Base-by-base conservation (phyloP, 345 rosid species). In the Aegle marmelos region DNA sequence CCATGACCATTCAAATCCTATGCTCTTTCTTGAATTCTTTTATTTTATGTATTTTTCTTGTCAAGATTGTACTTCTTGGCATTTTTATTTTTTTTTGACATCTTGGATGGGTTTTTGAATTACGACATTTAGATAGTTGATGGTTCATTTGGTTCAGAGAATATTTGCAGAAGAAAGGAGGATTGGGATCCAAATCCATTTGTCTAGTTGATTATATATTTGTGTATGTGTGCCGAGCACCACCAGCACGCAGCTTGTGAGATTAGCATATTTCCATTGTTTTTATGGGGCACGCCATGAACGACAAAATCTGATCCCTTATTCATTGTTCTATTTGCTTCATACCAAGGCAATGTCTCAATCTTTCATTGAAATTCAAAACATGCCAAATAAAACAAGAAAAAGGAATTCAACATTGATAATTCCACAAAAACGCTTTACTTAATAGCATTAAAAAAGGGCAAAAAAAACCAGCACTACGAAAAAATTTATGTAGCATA, bases 111-210 rank as follows among this genome's bases (percentile, higher is more conserved):
- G 5, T 45, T 45, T 45, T 45, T 13, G 50, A 45, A 45, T 45
- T 45, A 45, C 17, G 17, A 13, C 48, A 14, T 45, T 21, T 45
- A 33, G 48, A n/a, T 4, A n/a, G 9, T 30, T 74, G 60, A 63
- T 22, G 57, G 59, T 48, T 75, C 78, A 74, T 28, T 39, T 45
- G 70, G 58, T 68, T 48, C 60, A 24, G 62, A 50, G 80, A 78
- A 78, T 70, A 78, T 70, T 71, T 72, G 30, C 64, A 62, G 71
- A 64, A 71, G 63, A 61, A 71, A 71, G 27, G 28, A 7, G 72
- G n/a, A 27, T 54, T 53, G n/a, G 41, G 41, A 62, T 62, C 59
- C 69, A 74, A 74, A 74, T 74, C 41, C 27, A 21, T 24, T 73
- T 25, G 9, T 45, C 41, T 45, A 74, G 27, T 27, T 28, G 21